Conservation (phyloP, 2,329 filamentous ascomycete genomes). For the Fusarium albidum region DNA sequence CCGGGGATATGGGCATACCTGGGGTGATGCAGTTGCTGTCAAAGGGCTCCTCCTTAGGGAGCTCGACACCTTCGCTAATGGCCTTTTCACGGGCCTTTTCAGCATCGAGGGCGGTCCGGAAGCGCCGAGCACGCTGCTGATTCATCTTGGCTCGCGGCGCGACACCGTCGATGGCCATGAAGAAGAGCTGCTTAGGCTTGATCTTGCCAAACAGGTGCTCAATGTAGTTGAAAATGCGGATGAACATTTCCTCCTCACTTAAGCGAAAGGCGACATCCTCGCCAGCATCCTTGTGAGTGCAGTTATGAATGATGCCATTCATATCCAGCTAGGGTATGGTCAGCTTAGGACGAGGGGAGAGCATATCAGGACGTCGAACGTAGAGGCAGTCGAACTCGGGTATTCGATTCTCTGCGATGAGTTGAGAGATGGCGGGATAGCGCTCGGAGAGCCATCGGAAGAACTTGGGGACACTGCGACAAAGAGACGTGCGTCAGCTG, state of each 20-base stretch:
- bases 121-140: slow-evolving; percentile 94
- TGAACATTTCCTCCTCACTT: slow-evolving; percentile 99
- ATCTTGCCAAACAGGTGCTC: slow-evolving; percentile 99
- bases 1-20: slow-evolving; percentile 53
- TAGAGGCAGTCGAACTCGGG: slow-evolving; percentile 99
- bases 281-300: slow-evolving; percentile 90
- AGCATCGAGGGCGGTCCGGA: slow-evolving; percentile 90
- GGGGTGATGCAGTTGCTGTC: slow-evolving; percentile 99
- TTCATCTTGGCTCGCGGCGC: slow-evolving; percentile 99
- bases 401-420: slow-evolving; percentile 98
- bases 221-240: slow-evolving; percentile 99
- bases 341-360: slow-evolving; percentile 29
- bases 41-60: slow-evolving; percentile 95
- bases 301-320: slow-evolving; percentile 99
- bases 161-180: slow-evolving; percentile 99
- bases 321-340: slow-evolving; percentile 74
- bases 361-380: slow-evolving; percentile 53
- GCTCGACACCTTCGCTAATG: slow-evolving; percentile 84
- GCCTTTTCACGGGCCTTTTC: slow-evolving; percentile 94
- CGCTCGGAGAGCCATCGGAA: slow-evolving; percentile 99
- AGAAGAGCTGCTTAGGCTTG: slow-evolving; percentile 97
- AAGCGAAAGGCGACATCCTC: slow-evolving; percentile 92
- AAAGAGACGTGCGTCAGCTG: slow-evolving; percentile 28
- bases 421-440: slow-evolving; percentile 96
- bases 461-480: slow-evolving; percentile 78